These are phyloP conservation scores for Sambucus nigra DNA, from an alignment of 129 eudicot species.

Conservation along the genomic window DNA sequence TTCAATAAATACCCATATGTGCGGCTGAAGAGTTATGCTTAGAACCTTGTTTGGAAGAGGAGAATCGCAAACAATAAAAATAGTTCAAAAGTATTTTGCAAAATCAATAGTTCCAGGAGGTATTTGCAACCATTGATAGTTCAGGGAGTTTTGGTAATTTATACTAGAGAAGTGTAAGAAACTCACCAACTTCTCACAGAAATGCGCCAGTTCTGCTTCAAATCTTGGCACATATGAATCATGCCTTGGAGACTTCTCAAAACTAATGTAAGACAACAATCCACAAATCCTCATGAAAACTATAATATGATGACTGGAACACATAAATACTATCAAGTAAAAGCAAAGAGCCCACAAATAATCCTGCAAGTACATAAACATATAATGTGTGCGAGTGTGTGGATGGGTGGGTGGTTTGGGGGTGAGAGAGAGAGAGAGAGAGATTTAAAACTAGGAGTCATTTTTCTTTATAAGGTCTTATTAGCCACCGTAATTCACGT, in stretches of 20 bases:
- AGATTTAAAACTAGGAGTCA: too few relatives aligned
- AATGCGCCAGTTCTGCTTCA: slow-evolving; percentile 95
- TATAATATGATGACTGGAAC: background rate
- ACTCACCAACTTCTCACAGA: slow-evolving; percentile 90
- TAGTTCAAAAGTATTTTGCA: background rate
- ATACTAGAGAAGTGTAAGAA: background rate
- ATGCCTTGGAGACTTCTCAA: slow-evolving; percentile 90
- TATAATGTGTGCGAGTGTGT: too few relatives aligned
- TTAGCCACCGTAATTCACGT: too few relatives aligned
- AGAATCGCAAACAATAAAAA: background rate
- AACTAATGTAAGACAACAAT: slow-evolving; percentile 29
- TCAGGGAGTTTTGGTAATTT: background rate
- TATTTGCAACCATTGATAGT: background rate
- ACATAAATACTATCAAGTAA: background rate
- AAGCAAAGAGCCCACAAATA: background rate
- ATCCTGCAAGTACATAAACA: background rate
- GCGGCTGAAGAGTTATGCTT: too few relatives aligned
- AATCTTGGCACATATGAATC: slow-evolving; percentile 86
- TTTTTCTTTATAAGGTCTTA: too few relatives aligned
- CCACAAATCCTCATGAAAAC: background rate
- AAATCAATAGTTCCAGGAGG: background rate
- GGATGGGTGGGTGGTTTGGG: too few relatives aligned
- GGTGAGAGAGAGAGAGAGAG: too few relatives aligned
- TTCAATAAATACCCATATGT: too few relatives aligned
- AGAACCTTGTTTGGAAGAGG: too few relatives aligned